phyloP scores from a whole-genome alignment of 176 grass and related monocot species.

The Miscanthus lutarioriparius region DNA sequence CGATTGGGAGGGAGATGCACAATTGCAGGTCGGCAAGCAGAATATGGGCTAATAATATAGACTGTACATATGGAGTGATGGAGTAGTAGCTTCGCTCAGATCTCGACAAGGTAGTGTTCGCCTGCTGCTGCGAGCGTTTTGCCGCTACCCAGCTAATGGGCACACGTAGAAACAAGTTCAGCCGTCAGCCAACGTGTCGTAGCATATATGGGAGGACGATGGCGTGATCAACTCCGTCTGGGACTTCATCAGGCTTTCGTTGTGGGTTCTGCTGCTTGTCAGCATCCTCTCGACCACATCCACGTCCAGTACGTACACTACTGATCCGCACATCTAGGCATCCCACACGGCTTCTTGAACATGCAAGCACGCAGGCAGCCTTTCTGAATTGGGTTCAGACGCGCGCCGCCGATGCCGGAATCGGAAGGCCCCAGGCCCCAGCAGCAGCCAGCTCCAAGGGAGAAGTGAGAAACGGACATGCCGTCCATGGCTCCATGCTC shows the following conservation, averaged over 20 bases:
- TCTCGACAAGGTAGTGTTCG: not conserved
- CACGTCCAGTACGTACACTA: too few species aligned
- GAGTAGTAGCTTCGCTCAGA: not conserved
- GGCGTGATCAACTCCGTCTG: not conserved
- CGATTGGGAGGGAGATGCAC: not conserved
- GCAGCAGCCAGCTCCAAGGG: not conserved
- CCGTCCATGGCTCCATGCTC: not conserved
- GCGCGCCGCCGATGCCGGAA: not conserved
- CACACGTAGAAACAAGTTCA: not conserved
- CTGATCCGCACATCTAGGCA: not conserved
- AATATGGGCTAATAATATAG: not conserved
- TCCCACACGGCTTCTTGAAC: not conserved
- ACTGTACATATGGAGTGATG: too few species aligned
- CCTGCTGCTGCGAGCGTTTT: not conserved
- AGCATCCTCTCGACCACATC: not conserved
- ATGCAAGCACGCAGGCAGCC: not conserved
- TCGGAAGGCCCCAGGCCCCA: not conserved
- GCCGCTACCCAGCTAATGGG: not conserved
- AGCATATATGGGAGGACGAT: not conserved
- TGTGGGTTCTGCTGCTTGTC: not conserved
- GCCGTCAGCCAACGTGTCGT: not conserved
- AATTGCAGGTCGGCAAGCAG: not conserved
- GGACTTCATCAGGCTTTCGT: not conserved
- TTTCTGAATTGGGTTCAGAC: constrained; percentile 26
- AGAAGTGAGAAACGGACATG: constrained; percentile 37